phyloP scores from a whole-genome alignment of 2,329 filamentous ascomycete genomes.

The Teratosphaeria epicoccoides region DNA sequence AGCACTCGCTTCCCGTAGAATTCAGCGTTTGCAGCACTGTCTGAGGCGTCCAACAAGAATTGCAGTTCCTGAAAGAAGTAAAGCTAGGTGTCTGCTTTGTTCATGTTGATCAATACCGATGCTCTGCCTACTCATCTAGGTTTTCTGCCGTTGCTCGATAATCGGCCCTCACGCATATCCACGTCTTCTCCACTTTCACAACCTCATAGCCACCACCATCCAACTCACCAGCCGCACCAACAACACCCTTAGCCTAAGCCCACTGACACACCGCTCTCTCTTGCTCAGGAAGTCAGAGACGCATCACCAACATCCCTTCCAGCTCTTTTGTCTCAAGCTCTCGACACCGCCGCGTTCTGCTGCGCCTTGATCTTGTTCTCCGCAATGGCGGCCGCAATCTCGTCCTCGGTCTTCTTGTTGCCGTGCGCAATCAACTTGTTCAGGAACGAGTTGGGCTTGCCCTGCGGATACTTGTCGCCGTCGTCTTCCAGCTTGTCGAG shows the following conservation, averaged over 20 bases:
- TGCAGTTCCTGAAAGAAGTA: neutral
- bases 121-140: neutral
- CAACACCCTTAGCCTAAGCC: neutral
- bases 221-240: neutral
- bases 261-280: neutral
- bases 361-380: neutral
- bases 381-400: conserved; percentile 14
- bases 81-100: neutral
- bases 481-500: conserved; percentile 24
- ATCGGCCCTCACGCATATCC: neutral
- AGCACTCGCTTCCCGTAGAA: neutral
- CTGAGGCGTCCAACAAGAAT: neutral
- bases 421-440: conserved; percentile 29
- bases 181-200: neutral
- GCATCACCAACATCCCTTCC: neutral
- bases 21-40: neutral
- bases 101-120: neutral
- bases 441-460: conserved; percentile 27
- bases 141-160: neutral
- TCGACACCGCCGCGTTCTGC: neutral
- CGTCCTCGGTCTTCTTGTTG: conserved; percentile 31
- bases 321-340: too few relatives aligned
- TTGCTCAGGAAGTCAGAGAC: neutral
- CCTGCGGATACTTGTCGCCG: conserved; percentile 19
- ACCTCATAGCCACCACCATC: neutral